Conservation (phyloP, 345 rosid genomes). For the Nephelium lappaceum region DNA sequence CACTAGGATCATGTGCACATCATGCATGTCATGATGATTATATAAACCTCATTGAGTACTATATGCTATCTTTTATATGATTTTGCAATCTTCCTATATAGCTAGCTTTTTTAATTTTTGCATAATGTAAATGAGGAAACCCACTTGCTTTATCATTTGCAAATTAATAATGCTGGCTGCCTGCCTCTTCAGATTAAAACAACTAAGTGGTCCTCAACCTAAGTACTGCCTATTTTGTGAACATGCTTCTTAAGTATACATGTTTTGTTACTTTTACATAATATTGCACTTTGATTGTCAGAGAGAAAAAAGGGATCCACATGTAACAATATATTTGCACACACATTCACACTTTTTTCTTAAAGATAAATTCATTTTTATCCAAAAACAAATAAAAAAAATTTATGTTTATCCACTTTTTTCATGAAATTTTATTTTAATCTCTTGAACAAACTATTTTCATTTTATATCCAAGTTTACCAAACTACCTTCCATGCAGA, state of each 20-base stretch:
- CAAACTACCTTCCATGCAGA: too few relatives aligned
- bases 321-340: too few relatives aligned
- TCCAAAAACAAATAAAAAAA: too few relatives aligned
- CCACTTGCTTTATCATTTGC: conserved; percentile 19
- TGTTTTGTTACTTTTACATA: not conserved
- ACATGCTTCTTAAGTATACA: not conserved
- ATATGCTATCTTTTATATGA: not conserved
- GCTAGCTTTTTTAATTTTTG: not conserved
- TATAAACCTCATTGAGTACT: not conserved
- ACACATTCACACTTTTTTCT: too few relatives aligned
- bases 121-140: not conserved
- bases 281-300: not conserved
- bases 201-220: not conserved
- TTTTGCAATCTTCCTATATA: conserved; percentile 7
- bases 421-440: too few relatives aligned
- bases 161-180: not conserved
- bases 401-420: too few relatives aligned
- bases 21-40: conserved; percentile 20
- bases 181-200: not conserved
- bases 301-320: too few relatives aligned
- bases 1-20: conserved; percentile 33
- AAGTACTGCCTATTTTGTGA: not conserved
- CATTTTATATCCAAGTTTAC: too few relatives aligned
- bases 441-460: too few relatives aligned
- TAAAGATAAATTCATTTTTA: too few relatives aligned